These are phyloP conservation scores for Tripterygium wilfordii DNA, from an alignment of 177 flowering plant genomes.

Conservation along the genomic window DNA sequence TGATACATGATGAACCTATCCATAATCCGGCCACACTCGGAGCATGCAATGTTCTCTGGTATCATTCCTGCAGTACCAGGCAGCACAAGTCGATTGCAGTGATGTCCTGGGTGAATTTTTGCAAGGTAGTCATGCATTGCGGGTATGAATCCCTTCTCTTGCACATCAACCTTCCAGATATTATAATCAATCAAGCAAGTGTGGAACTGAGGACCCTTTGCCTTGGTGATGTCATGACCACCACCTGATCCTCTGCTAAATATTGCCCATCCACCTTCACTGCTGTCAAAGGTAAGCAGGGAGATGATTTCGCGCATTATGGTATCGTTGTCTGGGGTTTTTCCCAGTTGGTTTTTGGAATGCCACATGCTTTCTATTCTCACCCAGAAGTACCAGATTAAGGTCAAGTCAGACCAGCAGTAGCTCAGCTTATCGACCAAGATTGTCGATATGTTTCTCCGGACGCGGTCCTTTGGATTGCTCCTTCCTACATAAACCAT, in stretches of 20 bases:
- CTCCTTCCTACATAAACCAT: constrained; percentile 60
- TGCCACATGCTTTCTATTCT: constrained; percentile 58
- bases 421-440: constrained; percentile 33
- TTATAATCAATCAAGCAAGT: constrained; percentile 2
- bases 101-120: constrained; percentile 15
- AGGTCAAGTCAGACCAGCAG: constrained; percentile 25
- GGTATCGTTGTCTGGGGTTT: constrained; percentile 24
- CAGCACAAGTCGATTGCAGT: constrained; percentile 29
- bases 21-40: constrained; percentile 52
- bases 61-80: constrained; percentile 28
- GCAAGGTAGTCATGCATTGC: constrained; percentile 23
- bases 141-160: constrained; percentile 20
- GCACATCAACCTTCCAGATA: constrained; percentile 27
- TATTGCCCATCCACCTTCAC: constrained; percentile 19
- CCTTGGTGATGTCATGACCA: constrained; percentile 8
- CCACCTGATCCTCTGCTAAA: constrained; percentile 14
- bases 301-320: constrained; percentile 33
- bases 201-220: constrained; percentile 3
- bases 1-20: constrained; percentile 47
- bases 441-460: constrained; percentile 17
- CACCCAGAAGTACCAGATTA: constrained; percentile 59
- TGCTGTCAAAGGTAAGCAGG: constrained; percentile 15
- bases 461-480: constrained; percentile 27
- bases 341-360: constrained; percentile 45
- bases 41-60: constrained; percentile 36